phyloP scores from a whole-genome alignment of 139 green algal species.

The Pleodorina starrii region DNA sequence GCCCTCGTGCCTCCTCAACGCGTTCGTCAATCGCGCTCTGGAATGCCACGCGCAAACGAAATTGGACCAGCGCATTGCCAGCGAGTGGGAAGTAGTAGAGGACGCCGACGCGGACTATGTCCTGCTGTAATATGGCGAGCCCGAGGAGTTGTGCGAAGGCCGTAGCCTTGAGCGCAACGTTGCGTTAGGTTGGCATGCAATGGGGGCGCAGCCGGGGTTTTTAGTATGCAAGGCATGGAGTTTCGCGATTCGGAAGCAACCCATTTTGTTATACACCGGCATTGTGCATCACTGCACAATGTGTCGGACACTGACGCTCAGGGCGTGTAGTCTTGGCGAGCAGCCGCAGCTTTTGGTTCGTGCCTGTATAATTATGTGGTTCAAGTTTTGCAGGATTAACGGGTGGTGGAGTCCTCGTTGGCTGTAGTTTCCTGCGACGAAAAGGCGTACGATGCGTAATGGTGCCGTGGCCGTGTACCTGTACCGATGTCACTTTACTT shows the following conservation, averaged over 20 bases:
- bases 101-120: constrained; percentile 28
- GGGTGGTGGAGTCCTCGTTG: too few relatives aligned
- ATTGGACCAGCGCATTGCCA: constrained; percentile 7
- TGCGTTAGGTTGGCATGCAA: too few relatives aligned
- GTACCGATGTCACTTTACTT: too few relatives aligned
- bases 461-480: too few relatives aligned
- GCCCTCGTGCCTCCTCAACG: neutral
- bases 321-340: neutral
- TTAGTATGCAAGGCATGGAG: neutral
- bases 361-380: neutral
- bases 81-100: constrained; percentile 32
- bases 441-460: too few relatives aligned
- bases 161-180: too few relatives aligned
- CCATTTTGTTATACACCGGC: constrained; percentile 21
- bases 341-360: constrained; percentile 21
- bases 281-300: too few relatives aligned
- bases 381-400: constrained; percentile 18
- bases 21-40: neutral
- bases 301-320: too few relatives aligned
- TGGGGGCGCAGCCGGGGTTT: neutral
- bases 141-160: too few relatives aligned
- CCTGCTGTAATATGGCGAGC: neutral
- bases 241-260: neutral
- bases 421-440: too few relatives aligned
- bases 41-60: neutral